Base-by-base conservation (phyloP, 352 stramenopile species). In the Phytophthora capsici region DNA sequence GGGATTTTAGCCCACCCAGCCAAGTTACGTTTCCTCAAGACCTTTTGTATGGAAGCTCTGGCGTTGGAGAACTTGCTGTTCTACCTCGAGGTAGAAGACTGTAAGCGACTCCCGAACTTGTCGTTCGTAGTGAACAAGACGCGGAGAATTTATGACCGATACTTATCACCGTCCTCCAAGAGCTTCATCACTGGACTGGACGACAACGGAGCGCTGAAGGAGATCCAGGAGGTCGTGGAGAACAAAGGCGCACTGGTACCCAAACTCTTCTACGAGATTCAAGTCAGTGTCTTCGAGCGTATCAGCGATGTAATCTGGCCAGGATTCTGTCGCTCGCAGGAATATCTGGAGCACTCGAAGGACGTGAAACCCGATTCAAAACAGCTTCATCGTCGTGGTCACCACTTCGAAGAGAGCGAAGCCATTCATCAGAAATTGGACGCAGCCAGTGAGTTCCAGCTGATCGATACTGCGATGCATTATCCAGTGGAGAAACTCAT, bases 61-160 rank as follows among this genome's bases (percentile, higher is more conserved):
- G 78, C 82, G n/a, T 57, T 93, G 20, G 86, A 94, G 60, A 94
- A 94, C 40, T 48, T 94, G 45, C 80, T 94, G 37, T 94, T 94
- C 58, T 92, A 92, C 61, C 57, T 94, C 8, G 86, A 94, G 36
- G 86, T 94, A 9, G 86, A 94, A 47, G 86, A 94, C 63, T 93
- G 84, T 71, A 94, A 94, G 57, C 82, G 86, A 0, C 52, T 94
- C 37, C 86, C 86, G 1, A 94, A 94, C 54, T 64, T 93, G 28
- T 91, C 80, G 40, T 94, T 92, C 57, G 88, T 94, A 50, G 70
- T 84, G 19, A 90, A 86, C 56, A 90, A 88, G 41, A 89, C 86
- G 2, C 77, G 81, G 17, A 88, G 86, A 60, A 83, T 94, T 38
- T 93, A 92, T 62, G 86, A 94, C 38, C 82, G 84, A 9, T 94